These are phyloP conservation scores for Marasmius sp. DNA, from an alignment of 1,284 basidiomycete species.

Conservation along the genomic window DNA sequence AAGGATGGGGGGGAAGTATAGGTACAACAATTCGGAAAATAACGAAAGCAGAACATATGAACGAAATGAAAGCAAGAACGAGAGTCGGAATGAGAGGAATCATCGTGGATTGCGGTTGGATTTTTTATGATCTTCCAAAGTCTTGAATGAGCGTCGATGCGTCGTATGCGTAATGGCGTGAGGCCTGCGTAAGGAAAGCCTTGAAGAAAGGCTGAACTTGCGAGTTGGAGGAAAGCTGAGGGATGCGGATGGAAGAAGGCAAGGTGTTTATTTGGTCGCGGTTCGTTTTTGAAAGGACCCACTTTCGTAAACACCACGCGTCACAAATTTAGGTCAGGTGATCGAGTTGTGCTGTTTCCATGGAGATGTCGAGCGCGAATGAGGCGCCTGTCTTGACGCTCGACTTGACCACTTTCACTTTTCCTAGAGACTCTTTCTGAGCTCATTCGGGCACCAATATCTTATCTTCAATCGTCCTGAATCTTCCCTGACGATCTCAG, in stretches of 20 bases:
- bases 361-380: no score
- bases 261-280: slow-evolving; percentile 4
- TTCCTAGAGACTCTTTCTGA: no score
- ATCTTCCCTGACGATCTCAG: no score
- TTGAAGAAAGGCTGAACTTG: background rate
- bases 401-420: no score
- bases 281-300: slow-evolving; percentile 2
- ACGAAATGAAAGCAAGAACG: slow-evolving; percentile 65
- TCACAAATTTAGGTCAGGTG: background rate
- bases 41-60: slow-evolving; percentile 67
- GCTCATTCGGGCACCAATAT: no score
- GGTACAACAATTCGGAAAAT: slow-evolving; percentile 71
- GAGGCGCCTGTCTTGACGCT: no score
- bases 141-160: slow-evolving; percentile 46
- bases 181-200: slow-evolving; percentile 17
- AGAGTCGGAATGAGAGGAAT: slow-evolving; percentile 65
- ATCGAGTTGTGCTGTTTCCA: background rate
- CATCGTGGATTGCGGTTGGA: slow-evolving; percentile 40
- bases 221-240: slow-evolving; percentile 2
- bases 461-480: no score
- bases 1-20: slow-evolving; percentile 65
- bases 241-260: slow-evolving; percentile 7
- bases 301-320: background rate
- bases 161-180: slow-evolving; percentile 39
- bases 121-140: slow-evolving; percentile 27